Conservation (phyloP, 2,329 filamentous ascomycete species). For the Trichophyton schoenleinii region DNA sequence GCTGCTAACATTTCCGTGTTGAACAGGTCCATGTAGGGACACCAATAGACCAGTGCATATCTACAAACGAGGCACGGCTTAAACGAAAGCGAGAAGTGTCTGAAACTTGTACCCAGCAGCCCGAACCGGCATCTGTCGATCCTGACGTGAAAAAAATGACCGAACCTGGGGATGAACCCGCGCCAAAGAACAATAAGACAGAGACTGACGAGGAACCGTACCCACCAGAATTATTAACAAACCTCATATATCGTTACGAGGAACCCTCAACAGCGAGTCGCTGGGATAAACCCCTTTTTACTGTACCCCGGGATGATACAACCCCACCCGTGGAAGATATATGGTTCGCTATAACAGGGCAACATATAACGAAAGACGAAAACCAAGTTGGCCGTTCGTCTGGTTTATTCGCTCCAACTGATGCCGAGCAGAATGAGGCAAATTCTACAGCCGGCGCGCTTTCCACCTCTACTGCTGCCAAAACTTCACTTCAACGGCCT, state of each 20-base stretch:
- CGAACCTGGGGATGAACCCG: neutral
- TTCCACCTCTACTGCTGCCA: slow-evolving; percentile 1
- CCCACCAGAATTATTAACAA: slow-evolving; percentile 45
- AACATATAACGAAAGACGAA: slow-evolving; percentile 19
- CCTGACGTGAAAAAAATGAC: neutral
- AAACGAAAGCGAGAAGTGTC: slow-evolving; percentile 6
- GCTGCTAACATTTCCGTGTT: neutral
- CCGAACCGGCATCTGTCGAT: neutral
- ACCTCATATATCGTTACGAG: slow-evolving; percentile 54
- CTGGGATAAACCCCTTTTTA: slow-evolving; percentile 56
- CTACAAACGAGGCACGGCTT: slow-evolving; percentile 38
- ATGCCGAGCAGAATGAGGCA: slow-evolving; percentile 8
- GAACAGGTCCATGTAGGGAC: slow-evolving; percentile 46
- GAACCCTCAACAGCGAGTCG: slow-evolving; percentile 54
- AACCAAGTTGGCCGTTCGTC: slow-evolving; percentile 2
- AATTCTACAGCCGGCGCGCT: slow-evolving; percentile 9
- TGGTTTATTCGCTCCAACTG: neutral
- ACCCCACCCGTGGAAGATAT: slow-evolving; percentile 47
- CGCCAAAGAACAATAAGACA: neutral
- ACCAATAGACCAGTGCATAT: slow-evolving; percentile 42
- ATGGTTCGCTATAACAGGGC: slow-evolving; percentile 44
- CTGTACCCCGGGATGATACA: slow-evolving; percentile 44
- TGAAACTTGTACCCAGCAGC: neutral
- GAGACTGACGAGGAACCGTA: slow-evolving; percentile 32
- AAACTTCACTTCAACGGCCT: slow-evolving; percentile 10